Conservation (phyloP, 805 yeast species). For the Clavispora santaluciae region DNA sequence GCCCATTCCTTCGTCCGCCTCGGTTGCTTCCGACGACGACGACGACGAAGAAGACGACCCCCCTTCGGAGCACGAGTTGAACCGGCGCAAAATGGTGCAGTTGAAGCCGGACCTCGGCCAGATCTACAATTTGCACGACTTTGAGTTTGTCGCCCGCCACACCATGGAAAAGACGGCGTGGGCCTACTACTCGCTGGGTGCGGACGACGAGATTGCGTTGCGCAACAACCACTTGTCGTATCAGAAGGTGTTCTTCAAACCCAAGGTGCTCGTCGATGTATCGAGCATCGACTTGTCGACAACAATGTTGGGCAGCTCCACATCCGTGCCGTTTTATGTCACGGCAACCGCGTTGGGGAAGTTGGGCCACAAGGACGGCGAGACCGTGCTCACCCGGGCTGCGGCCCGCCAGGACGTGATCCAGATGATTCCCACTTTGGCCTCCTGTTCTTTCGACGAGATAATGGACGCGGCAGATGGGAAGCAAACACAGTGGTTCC, state of each 20-base stretch:
- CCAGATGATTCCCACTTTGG: slow-evolving; percentile 45
- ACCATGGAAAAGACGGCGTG: slow-evolving; percentile 76
- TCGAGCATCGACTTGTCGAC: slow-evolving; percentile 24
- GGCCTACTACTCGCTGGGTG: slow-evolving; percentile 64
- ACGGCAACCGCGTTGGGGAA: slow-evolving; percentile 45
- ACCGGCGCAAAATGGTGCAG: slow-evolving; percentile 10
- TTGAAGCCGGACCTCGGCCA: slow-evolving; percentile 65
- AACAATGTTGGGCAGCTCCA: slow-evolving; percentile 26
- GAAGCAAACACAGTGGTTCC: slow-evolving; percentile 42
- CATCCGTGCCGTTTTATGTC: slow-evolving; percentile 44
- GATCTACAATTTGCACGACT: slow-evolving; percentile 76
- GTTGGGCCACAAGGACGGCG: slow-evolving; percentile 43
- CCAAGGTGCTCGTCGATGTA: slow-evolving; percentile 37
- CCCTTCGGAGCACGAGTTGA: slow-evolving; percentile 9
- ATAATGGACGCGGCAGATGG: slow-evolving; percentile 32
- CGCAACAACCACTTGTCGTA: slow-evolving; percentile 41
- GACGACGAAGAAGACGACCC: slow-evolving; percentile 21
- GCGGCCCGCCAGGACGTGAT: slow-evolving; percentile 36
- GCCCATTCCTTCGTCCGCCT: slow-evolving; percentile 12
- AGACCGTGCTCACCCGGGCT: slow-evolving; percentile 36
- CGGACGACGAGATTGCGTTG: slow-evolving; percentile 46
- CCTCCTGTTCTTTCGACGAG: slow-evolving; percentile 39
- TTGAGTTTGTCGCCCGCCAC: slow-evolving; percentile 79
- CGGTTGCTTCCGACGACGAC: slow-evolving; percentile 8
- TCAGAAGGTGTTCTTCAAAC: slow-evolving; percentile 40